phyloP scores from a whole-genome alignment of 331 rosid genomes.

The Acacia concinna region DNA sequence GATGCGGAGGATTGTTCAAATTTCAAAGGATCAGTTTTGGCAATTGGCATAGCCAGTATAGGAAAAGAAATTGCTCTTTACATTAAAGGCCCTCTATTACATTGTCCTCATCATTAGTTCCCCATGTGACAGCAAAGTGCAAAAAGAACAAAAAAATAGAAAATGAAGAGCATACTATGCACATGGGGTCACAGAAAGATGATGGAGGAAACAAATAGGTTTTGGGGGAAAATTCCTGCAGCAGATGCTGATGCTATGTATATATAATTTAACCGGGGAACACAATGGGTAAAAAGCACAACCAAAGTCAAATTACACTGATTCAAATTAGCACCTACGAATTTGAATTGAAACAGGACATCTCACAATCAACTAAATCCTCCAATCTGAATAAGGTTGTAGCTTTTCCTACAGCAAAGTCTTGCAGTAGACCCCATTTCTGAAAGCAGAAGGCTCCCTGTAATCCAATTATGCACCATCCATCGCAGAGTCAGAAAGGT shows the following conservation, averaged over 20 bases:
- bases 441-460: conserved; percentile 28
- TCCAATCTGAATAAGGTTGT: conserved; percentile 33
- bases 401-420: conserved; percentile 29
- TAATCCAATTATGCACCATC: conserved; percentile 57
- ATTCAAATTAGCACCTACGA: conserved; percentile 38
- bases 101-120: conserved; percentile 14
- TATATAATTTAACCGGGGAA: conserved; percentile 38
- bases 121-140: conserved; percentile 19
- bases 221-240: conserved; percentile 26
- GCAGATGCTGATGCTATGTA: conserved; percentile 40
- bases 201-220: conserved; percentile 5
- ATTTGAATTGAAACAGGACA: conserved; percentile 32
- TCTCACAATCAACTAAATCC: conserved; percentile 34
- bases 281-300: conserved; percentile 38
- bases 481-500: conserved; percentile 64
- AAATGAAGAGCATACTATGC: conserved; percentile 19
- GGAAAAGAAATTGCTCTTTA: conserved; percentile 14
- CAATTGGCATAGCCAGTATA: background rate
- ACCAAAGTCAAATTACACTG: conserved; percentile 43
- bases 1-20: background rate
- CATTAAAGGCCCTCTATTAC: conserved; percentile 7
- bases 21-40: background rate
- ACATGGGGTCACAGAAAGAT: conserved; percentile 29
- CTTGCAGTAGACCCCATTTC: conserved; percentile 29
- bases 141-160: conserved; percentile 1